Base-by-base conservation (phyloP, 116 monocot genomes). In the Cymodocea nodosa region DNA sequence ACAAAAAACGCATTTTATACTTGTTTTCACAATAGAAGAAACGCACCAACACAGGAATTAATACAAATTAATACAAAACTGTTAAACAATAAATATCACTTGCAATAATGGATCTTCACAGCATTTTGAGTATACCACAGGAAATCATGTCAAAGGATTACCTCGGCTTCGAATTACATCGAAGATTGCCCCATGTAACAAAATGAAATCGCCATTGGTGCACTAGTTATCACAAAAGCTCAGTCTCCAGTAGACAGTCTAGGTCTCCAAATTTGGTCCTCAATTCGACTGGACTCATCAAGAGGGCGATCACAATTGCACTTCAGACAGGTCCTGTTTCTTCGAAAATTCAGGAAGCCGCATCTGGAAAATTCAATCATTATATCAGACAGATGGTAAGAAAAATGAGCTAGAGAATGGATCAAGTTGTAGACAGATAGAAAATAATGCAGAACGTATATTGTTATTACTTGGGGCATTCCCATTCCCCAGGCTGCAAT, bases 401-500 rank as follows among this genome's bases (percentile, higher is more conserved):
- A 44, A 44, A n/a, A 44, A 3, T 6, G 44, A 44, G 11, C 18
- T 14, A 23, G 23, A 51, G 23, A 11, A 23, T 65, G 23, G 4
- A 50, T 18, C 15, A 50, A 50, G 8, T 61, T 18, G 13, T 23
- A 64, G 30, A 50, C 17, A 50, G 5, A 40, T 18, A 54, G 56
- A 23, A 18, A 17, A 37, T 18, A 75, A 63, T 72, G 25, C 12
- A 25, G 14, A 12, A 52, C 39, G 44, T n/a, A 60, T 15, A 12
- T 23, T 61, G 75, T 74, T 56, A 95, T 74, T 56, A 95, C 95
- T 66, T 77, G 22, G 87, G 85, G 73, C 95, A 95, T 74, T 95
- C 86, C 95, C 95, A 95, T 35, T 95, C 95, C 6, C 95, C 95
- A 40, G 81, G 83, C 17, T 83, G 71, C 11, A 95, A 71, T 51